A percentile compares a stretch with the other conserved stretches of the same genome.
These are phyloP conservation scores for Neonectria ditissima DNA, from an alignment of 2,329 filamentous ascomycete genomes.

Conservation along the genomic window DNA sequence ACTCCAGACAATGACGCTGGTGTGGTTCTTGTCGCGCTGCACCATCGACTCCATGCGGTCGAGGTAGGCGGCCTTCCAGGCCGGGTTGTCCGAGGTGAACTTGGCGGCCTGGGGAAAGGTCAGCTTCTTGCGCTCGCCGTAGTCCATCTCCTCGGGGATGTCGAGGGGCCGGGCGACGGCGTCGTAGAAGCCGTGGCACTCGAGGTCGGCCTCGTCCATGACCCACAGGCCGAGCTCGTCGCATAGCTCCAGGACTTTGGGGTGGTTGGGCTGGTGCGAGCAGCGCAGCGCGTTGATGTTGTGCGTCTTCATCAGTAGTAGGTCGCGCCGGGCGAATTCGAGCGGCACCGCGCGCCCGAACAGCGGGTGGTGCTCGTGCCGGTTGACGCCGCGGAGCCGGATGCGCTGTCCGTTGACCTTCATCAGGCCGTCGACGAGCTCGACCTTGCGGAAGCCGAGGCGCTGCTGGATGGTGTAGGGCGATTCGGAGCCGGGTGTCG, in stretches of 20 bases:
- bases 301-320: slow-evolving; percentile 76
- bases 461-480: slow-evolving; percentile 60
- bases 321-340: slow-evolving; percentile 70
- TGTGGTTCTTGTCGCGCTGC: slow-evolving; percentile 76
- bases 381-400: slow-evolving; percentile 69
- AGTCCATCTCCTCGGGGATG: slow-evolving; percentile 67
- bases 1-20: slow-evolving; percentile 79
- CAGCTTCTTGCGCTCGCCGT: slow-evolving; percentile 70
- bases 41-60: slow-evolving; percentile 75
- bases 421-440: slow-evolving; percentile 72
- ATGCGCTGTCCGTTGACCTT: slow-evolving; percentile 73
- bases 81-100: slow-evolving; percentile 71
- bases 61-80: slow-evolving; percentile 73
- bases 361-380: slow-evolving; percentile 77
- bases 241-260: slow-evolving; percentile 68
- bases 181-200: slow-evolving; percentile 67
- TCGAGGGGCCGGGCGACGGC: slow-evolving; percentile 61
- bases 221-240: slow-evolving; percentile 76
- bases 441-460: slow-evolving; percentile 74
- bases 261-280: slow-evolving; percentile 76
- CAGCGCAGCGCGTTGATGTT: slow-evolving; percentile 79
- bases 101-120: slow-evolving; percentile 65
- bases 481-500: slow-evolving; percentile 51
- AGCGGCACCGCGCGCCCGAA: slow-evolving; percentile 72
- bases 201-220: slow-evolving; percentile 63